Base-by-base conservation (phyloP, 345 rosid genomes). In the Heritiera littoralis region DNA sequence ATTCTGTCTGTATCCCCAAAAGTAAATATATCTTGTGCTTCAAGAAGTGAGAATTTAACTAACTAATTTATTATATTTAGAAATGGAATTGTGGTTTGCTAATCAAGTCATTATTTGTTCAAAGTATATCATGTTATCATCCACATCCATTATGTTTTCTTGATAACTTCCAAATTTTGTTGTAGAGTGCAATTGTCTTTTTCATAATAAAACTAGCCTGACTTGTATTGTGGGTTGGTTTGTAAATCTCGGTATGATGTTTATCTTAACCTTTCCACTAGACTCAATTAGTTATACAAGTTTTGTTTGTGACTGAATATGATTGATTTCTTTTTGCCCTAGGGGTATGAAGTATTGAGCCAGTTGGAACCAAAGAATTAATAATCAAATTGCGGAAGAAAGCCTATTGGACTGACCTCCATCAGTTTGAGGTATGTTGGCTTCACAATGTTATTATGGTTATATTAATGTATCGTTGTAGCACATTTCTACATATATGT, bases 321-420 rank as follows among this genome's bases (percentile, higher is more conserved):
- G 65, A 75, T 86, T 81, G 78, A 38, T 79, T 83, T 75, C 56
- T 83, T 86, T 40, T 85, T 20, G 51, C 54, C 7, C 9, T 55
- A 94, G 98, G 97, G 97, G 4, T 85, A 87, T 77, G 94, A 92
- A 68, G 80, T 94, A 64, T 79, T 94, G 75, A 88, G 89, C 83
- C 94, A 92, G 72, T 77, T 91, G 83, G 97, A 91, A 85, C 97
- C 98, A 80, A n/a, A n/a, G n/a, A n/a, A n/a, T n/a, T n/a, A n/a
- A n/a, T n/a, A n/a, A n/a, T n/a, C n/a, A n/a, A n/a, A n/a, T n/a
- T n/a, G n/a, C n/a, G n/a, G n/a, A n/a, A n/a, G n/a, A n/a, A n/a
- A n/a, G n/a, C n/a, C n/a, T n/a, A n/a, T n/a, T n/a, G n/a, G n/a
- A n/a, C n/a, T n/a, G n/a, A n/a, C n/a, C n/a, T n/a, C n/a, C n/a